Evolutionary conservation across 1,284 basidiomycete species (phyloP).

Genomic region (Fomitopsis betulina): DNA sequence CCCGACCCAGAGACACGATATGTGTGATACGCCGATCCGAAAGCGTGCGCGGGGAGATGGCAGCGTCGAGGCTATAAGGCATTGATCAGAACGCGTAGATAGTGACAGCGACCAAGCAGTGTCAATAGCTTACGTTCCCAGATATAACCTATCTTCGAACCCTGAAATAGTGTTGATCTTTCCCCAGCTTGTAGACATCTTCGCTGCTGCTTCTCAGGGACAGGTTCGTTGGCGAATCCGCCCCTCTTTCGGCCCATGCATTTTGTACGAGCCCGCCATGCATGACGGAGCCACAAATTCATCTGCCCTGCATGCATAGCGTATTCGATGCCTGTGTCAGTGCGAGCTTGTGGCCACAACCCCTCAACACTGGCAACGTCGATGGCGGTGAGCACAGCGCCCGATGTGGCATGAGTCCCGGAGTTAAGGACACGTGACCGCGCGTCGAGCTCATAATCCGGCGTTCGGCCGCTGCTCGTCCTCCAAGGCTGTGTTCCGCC

Average conservation of each 20-base stretch:
- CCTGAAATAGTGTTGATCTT: conserved; percentile 71
- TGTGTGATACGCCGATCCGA: conserved; percentile 73
- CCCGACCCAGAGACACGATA: conserved; percentile 69
- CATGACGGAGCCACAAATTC: conserved; percentile 15
- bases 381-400: conserved; percentile 19
- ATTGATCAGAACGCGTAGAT: conserved; percentile 12
- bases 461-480: conserved; percentile 1
- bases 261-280: conserved; percentile 25
- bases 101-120: conserved; percentile 18
- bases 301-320: conserved; percentile 15
- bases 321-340: conserved; percentile 15
- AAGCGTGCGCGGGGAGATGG: conserved; percentile 67
- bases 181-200: conserved; percentile 51
- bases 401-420: conserved; percentile 10
- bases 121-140: conserved; percentile 63
- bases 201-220: conserved; percentile 13
- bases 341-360: conserved; percentile 20
- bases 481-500: conserved; percentile 8
- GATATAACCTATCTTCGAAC: conserved; percentile 62
- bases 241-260: conserved; percentile 14
- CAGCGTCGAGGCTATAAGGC: conserved; percentile 57
- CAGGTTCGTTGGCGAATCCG: conserved; percentile 11
- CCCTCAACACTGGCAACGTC: conserved; percentile 21
- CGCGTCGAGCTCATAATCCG: not conserved
- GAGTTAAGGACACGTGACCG: conserved; percentile 10